These are phyloP conservation scores for Ophiostoma himal-ulmi DNA, from an alignment of 2,329 filamentous ascomycete genomes.

Conservation along the genomic window DNA sequence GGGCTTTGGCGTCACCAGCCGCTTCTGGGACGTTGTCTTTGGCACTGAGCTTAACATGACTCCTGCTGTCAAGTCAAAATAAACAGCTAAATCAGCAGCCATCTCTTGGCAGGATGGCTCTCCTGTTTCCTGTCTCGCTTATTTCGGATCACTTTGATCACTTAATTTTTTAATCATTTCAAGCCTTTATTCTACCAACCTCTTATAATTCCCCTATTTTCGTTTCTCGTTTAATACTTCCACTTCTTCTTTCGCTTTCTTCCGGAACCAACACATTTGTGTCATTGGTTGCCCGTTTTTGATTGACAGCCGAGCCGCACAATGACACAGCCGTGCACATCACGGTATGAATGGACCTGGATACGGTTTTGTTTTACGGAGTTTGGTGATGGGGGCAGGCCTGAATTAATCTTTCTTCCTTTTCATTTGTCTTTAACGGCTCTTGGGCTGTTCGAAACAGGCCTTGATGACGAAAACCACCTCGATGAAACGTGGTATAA, in stretches of 20 bases:
- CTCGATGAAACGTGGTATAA: slow-evolving; percentile 12
- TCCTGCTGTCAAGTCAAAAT: slow-evolving; percentile 35
- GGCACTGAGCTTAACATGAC: slow-evolving; percentile 66
- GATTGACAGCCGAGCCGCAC: slow-evolving; percentile 4
- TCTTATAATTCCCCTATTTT: slow-evolving; percentile 1
- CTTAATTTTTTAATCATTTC: not conserved
- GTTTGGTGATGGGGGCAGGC: slow-evolving; percentile 13
- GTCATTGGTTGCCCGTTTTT: slow-evolving; percentile 6
- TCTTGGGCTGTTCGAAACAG: slow-evolving; percentile 11
- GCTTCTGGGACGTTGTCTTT: slow-evolving; percentile 92
- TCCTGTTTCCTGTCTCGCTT: not conserved
- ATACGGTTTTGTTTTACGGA: slow-evolving; percentile 14
- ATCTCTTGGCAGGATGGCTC: not conserved
- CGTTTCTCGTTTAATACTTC: slow-evolving; percentile 1
- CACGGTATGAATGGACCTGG: slow-evolving; percentile 13
- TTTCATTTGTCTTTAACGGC: slow-evolving; percentile 7
- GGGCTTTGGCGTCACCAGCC: slow-evolving; percentile 92
- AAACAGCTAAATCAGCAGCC: slow-evolving; percentile 31
- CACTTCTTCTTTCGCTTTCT: slow-evolving; percentile 11
- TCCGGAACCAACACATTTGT: slow-evolving; percentile 1
- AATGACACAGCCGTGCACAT: slow-evolving; percentile 9
- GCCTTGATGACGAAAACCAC: slow-evolving; percentile 13
- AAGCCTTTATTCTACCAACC: slow-evolving; percentile 11
- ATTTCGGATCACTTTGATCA: not conserved
- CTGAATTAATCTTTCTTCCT: not conserved